Conservation (phyloP, 1,139 yeast genomes). For the Geotrichum aggregatum region DNA sequence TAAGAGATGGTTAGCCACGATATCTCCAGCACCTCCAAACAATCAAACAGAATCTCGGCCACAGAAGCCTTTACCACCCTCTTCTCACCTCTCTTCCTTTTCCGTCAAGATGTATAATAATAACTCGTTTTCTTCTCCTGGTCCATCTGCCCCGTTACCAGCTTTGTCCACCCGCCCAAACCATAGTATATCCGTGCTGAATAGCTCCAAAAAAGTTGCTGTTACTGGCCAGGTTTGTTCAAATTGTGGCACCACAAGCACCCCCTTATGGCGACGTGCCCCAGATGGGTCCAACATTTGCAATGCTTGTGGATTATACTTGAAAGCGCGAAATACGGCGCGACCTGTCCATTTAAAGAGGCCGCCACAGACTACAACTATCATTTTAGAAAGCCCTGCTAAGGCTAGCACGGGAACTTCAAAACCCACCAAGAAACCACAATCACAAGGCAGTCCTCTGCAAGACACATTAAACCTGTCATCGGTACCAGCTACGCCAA, state of each 20-base stretch:
- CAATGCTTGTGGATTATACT: slow-evolving; percentile 63
- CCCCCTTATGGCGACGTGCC: slow-evolving; percentile 68
- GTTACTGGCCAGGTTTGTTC: slow-evolving; percentile 48
- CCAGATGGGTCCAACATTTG: slow-evolving; percentile 63
- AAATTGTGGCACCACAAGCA: slow-evolving; percentile 64
- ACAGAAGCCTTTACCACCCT: background rate
- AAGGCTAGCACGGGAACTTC: background rate
- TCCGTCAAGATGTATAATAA: slow-evolving; percentile 13
- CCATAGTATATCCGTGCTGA: slow-evolving; percentile 11
- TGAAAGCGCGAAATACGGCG: slow-evolving; percentile 42
- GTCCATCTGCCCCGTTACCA: background rate
- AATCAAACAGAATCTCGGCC: slow-evolving; percentile 1
- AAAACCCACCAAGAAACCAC: background rate
- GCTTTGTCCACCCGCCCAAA: slow-evolving; percentile 15
- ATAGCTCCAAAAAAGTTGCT: background rate
- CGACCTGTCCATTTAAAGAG: slow-evolving; percentile 61
- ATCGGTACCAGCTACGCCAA: background rate
- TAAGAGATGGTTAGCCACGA: background rate
- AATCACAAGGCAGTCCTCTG: background rate
- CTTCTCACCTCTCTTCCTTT: slow-evolving; percentile 16
- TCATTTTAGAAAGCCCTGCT: slow-evolving; percentile 13
- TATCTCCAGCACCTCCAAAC: background rate
- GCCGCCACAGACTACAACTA: slow-evolving; percentile 44
- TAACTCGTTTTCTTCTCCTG: background rate
- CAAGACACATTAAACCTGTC: background rate